phyloP scores from a whole-genome alignment of 2,329 filamentous ascomycete genomes.

The Trichoderma breve region DNA sequence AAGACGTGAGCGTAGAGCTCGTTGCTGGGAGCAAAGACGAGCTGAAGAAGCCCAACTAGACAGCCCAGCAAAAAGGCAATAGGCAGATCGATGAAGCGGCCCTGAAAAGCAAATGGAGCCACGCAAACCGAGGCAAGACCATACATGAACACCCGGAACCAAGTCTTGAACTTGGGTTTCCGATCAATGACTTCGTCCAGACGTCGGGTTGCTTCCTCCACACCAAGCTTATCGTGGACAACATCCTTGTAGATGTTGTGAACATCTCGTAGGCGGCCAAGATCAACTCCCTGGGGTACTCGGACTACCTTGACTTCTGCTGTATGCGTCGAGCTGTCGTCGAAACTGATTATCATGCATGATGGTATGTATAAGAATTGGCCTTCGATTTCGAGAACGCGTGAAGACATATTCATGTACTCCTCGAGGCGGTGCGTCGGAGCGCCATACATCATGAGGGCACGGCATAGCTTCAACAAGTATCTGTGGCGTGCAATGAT shows the following conservation, averaged over 20 bases:
- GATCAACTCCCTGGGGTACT: slow-evolving; percentile 65
- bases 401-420: slow-evolving; percentile 85
- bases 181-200: slow-evolving; percentile 55
- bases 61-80: slow-evolving; percentile 74
- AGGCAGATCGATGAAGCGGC: slow-evolving; percentile 73
- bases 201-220: slow-evolving; percentile 64
- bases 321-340: slow-evolving; percentile 69
- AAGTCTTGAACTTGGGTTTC: slow-evolving; percentile 48
- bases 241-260: slow-evolving; percentile 80
- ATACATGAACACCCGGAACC: slow-evolving; percentile 64
- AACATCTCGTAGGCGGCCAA: slow-evolving; percentile 70
- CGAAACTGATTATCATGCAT: slow-evolving; percentile 93
- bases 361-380: slow-evolving; percentile 89
- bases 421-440: slow-evolving; percentile 89
- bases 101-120: slow-evolving; percentile 76
- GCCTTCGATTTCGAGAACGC: slow-evolving; percentile 84
- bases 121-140: slow-evolving; percentile 74
- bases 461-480: slow-evolving; percentile 77
- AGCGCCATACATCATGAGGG: slow-evolving; percentile 85
- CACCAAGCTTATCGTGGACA: slow-evolving; percentile 71
- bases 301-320: slow-evolving; percentile 77
- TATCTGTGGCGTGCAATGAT: slow-evolving; percentile 80
- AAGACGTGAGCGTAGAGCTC: slow-evolving; percentile 62
- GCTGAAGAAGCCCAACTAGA: slow-evolving; percentile 70
- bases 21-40: slow-evolving; percentile 71